Conservation (phyloP, 2,329 filamentous ascomycete genomes). For the Fusarium sp. region DNA sequence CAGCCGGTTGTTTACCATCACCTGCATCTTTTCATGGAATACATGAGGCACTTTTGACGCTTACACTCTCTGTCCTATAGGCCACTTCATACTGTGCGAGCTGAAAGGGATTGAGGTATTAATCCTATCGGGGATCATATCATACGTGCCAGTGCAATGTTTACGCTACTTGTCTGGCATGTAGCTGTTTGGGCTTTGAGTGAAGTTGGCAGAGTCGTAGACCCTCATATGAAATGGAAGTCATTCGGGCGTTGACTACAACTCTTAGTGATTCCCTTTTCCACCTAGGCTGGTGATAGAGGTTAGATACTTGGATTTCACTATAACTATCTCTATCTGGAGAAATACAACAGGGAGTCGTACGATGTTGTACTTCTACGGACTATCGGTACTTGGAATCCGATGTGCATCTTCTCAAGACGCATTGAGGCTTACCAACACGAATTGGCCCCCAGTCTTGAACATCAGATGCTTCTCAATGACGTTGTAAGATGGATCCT, state of each 20-base stretch:
- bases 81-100: too few species aligned
- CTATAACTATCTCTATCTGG: fast-evolving
- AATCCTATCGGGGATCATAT: fast-evolving
- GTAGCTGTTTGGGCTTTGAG: background rate
- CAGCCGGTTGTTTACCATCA: fast-evolving
- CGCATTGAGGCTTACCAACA: background rate
- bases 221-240: fast-evolving
- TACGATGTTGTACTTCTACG: background rate
- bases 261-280: too few species aligned
- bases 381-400: background rate
- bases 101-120: fast-evolving
- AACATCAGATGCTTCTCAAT: background rate
- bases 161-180: fast-evolving
- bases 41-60: background rate
- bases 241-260: fast-evolving
- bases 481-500: background rate
- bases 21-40: too few species aligned
- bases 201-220: fast-evolving
- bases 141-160: fast-evolving
- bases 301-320: too few species aligned
- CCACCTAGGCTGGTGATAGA: fast-evolving
- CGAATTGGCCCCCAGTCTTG: background rate
- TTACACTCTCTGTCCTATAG: background rate
- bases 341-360: background rate
- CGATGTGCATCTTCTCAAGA: background rate